Percentiles rank a stretch among this genome's conserved stretches.
phyloP scores from a whole-genome alignment of 352 stramenopile genomes.

The Globisporangium okanoganense region DNA sequence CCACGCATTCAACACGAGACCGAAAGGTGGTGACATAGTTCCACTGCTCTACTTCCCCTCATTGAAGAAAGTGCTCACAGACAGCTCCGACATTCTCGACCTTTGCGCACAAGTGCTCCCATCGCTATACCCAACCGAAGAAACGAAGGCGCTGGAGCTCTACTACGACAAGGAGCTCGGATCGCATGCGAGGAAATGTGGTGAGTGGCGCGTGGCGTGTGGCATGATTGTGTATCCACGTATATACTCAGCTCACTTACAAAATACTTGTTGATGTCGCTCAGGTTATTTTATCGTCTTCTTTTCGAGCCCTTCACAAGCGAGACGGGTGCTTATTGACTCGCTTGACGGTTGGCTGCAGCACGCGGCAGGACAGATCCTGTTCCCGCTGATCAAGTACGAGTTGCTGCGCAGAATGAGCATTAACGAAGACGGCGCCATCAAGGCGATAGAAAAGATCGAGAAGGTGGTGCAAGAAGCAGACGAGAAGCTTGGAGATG shows the following conservation, averaged over 20 bases:
- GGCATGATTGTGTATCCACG: background rate
- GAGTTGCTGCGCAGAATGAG: constrained; percentile 24
- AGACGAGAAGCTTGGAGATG: constrained; percentile 26
- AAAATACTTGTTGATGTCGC: background rate
- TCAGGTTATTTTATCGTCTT: constrained; percentile 31
- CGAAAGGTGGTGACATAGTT: constrained; percentile 33
- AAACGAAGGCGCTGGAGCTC: constrained; percentile 29
- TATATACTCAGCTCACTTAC: background rate
- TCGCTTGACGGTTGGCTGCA: constrained; percentile 15
- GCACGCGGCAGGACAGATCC: background rate
- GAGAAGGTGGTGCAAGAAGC: constrained; percentile 21
- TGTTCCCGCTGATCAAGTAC: constrained; percentile 25
- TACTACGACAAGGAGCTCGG: constrained; percentile 43
- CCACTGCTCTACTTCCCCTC: constrained; percentile 27
- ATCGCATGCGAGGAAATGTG: constrained; percentile 20
- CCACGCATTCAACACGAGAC: constrained; percentile 27
- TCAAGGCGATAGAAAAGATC: constrained; percentile 22
- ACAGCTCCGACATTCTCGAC: constrained; percentile 37
- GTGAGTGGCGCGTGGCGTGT: constrained; percentile 4
- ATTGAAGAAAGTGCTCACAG: constrained; percentile 19
- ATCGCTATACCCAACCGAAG: constrained; percentile 28
- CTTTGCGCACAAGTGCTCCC: constrained; percentile 26
- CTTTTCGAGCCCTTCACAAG: constrained; percentile 9
- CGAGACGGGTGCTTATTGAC: constrained; percentile 17
- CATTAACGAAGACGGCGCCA: constrained; percentile 20